Conservation (phyloP, 306 rosid genomes). For the apple (Malus domestica) region DNA sequence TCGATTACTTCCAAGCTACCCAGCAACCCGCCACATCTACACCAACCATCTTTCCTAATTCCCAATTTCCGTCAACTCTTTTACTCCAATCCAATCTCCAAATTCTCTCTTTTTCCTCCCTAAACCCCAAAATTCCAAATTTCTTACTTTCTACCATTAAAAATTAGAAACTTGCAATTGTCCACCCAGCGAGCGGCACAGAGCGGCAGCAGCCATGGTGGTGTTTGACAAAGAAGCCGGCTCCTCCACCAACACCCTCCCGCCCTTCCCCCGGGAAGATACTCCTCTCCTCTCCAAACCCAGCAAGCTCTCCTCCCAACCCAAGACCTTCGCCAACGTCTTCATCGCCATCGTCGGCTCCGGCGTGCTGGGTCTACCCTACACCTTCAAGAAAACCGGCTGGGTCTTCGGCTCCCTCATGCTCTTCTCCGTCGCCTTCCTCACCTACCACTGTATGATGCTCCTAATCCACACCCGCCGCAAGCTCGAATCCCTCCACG, state of each 20-base stretch:
- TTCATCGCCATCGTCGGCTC: slow-evolving; percentile 67
- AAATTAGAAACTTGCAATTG: background rate
- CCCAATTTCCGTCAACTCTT: background rate
- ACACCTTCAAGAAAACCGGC: slow-evolving; percentile 59
- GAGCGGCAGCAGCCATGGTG: slow-evolving; percentile 25
- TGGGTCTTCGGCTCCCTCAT: slow-evolving; percentile 46
- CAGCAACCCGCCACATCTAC: background rate
- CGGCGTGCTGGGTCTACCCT: slow-evolving; percentile 69
- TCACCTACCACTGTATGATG: slow-evolving; percentile 72
- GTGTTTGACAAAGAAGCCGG: slow-evolving; percentile 31
- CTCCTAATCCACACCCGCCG: slow-evolving; percentile 61
- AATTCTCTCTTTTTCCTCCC: background rate
- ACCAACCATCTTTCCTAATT: background rate
- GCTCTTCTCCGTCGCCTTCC: slow-evolving; percentile 43
- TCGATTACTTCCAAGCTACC: background rate
- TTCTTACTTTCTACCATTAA: background rate
- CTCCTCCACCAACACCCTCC: slow-evolving; percentile 38
- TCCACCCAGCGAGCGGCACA: background rate
- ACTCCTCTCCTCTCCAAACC: slow-evolving; percentile 45
- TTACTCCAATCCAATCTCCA: background rate
- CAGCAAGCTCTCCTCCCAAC: slow-evolving; percentile 36
- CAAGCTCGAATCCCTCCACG: slow-evolving; percentile 34
- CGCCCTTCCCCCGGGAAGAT: slow-evolving; percentile 40
- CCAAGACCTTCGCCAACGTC: slow-evolving; percentile 62
- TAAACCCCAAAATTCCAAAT: background rate